These are phyloP conservation scores for Fallopia convolvulus DNA, from an alignment of 148 eudicot genomes.

Conservation along the genomic window DNA sequence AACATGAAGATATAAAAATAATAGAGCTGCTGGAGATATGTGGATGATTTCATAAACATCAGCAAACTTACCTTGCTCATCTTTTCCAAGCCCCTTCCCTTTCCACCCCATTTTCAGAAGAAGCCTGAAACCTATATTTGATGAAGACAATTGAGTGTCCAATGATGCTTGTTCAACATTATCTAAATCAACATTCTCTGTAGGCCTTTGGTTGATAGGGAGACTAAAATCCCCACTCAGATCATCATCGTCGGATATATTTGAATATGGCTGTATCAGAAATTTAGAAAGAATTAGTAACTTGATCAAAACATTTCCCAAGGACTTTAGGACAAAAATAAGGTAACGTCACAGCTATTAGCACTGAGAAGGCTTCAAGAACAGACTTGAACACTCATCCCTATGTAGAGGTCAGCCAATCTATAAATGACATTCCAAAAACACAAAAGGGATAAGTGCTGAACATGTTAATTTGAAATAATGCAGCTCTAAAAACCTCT, in stretches of 20 bases:
- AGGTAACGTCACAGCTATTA: neutral
- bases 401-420: neutral
- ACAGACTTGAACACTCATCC: neutral
- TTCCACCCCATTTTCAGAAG: slow-evolving; percentile 99
- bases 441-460: neutral
- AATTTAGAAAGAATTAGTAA: neutral
- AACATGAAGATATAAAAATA: neutral
- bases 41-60: neutral
- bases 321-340: neutral
- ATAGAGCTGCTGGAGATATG: neutral
- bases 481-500: neutral
- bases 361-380: neutral
- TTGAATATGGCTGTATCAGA: slow-evolving; percentile 32
- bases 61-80: slow-evolving; percentile 71
- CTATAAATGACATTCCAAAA: neutral
- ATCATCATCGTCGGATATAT: slow-evolving; percentile 46
- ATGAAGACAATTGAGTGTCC: slow-evolving; percentile 72
- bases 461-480: neutral
- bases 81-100: slow-evolving; percentile 90
- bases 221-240: slow-evolving; percentile 58
- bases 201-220: slow-evolving; percentile 78
- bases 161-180: slow-evolving; percentile 91
- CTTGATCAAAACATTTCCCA: neutral
- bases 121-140: slow-evolving; percentile 84
- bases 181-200: slow-evolving; percentile 75